phyloP scores from a whole-genome alignment of 148 eudicot genomes.

The Nepenthes gracilis region DNA sequence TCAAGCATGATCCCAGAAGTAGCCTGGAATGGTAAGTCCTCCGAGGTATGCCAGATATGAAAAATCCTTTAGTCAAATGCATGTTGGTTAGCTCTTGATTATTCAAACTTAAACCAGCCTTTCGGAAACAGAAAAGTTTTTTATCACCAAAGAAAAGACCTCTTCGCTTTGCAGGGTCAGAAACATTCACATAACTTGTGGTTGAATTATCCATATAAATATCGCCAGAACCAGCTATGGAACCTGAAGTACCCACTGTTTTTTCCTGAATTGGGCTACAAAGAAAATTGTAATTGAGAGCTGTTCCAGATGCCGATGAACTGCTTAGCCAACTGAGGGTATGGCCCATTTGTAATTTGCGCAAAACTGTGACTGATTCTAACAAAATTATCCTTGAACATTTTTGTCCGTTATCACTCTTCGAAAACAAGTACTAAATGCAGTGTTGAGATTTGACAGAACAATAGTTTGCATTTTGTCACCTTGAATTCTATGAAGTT shows the following conservation, averaged over 20 bases:
- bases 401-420: constrained; percentile 14
- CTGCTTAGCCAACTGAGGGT: constrained; percentile 2
- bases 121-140: constrained; percentile 20
- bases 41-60: constrained; percentile 9
- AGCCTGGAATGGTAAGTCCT: constrained; percentile 17
- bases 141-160: constrained; percentile 42
- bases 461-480: constrained; percentile 33
- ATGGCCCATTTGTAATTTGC: not conserved
- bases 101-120: constrained; percentile 42
- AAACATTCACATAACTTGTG: constrained; percentile 29
- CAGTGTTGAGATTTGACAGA: constrained; percentile 29
- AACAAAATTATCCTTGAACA: constrained; percentile 4
- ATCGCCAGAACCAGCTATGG: constrained; percentile 49
- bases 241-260: constrained; percentile 56
- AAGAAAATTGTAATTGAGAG: not conserved
- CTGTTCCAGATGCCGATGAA: not conserved
- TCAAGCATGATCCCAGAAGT: constrained; percentile 18
- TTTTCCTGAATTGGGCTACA: constrained; percentile 2
- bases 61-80: constrained; percentile 5
- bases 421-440: constrained; percentile 23
- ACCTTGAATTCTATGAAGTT: not conserved
- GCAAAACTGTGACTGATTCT: constrained; percentile 1
- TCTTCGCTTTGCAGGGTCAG: constrained; percentile 27
- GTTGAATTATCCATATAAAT: constrained; percentile 33
- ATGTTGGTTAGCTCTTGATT: constrained; percentile 14